Evolutionary conservation across 495 filamentous ascomycete genomes (phyloP), one percentile per base, ranked within the genome.

Genomic region (Neurospora sp.): DNA sequence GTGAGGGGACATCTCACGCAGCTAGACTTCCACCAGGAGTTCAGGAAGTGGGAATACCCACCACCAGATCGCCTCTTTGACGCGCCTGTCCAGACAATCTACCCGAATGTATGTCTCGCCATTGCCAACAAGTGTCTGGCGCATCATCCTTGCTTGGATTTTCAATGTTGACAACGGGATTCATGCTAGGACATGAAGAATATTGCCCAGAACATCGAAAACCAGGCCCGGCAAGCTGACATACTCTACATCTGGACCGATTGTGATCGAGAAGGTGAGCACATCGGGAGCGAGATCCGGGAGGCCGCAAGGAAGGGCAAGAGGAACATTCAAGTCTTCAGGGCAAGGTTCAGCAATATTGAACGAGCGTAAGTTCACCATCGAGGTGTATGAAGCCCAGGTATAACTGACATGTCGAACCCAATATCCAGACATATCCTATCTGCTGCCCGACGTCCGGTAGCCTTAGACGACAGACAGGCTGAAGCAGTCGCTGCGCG

Each of bases 201-300:
- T 20, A 92, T 98, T 72, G 93, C 94, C 10, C 84, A 89, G 6
- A 99, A 99, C 78, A 98, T 99, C 78, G 86, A 90, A 69, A 81
- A 85, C 7, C 90, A 96, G 80, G 96, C 96, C 14, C 87, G 87
- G 62, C 86, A 87, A 76, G 84, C 88, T 72, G 87, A 85, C 76
- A 89, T 89, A 23, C 86, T 99, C 16, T 96, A 94, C 81, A 97
- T 99, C 77, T 99, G 96, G 96, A 99, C 96, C 1, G 96, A 99
- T 86, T 98, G 96, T 83, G 96, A 99, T 86, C 90, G 95, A 70
- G 96, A 99, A 86, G 96, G 96, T 18, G 96, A 99, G 82, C 91
- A 98, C 77, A 99, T 99, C 75, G 96, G 96, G 1, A 84, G 91
- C n/a, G 96, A 98, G 78, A 94, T 99, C 71, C 90, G 93, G 44